Conservation (phyloP, 768 basidiomycete species). For the Botryobasidium botryosum region DNA sequence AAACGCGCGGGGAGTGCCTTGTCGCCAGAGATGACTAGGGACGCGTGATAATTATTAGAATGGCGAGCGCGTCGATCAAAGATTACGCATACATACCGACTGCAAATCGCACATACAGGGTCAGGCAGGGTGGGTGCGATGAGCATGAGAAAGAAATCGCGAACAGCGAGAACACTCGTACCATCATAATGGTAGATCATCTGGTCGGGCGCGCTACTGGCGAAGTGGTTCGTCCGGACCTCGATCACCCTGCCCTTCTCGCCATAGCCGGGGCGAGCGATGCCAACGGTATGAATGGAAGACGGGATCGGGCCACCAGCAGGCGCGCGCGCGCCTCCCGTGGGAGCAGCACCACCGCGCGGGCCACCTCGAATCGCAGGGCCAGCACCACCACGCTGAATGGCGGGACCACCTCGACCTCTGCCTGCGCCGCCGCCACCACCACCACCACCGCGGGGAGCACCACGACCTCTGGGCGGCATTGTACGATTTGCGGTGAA, state of each 20-base stretch:
- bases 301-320: too few species aligned
- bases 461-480: too few species aligned
- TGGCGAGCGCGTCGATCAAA: neutral
- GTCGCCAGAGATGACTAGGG: slow-evolving; percentile 52
- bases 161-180: slow-evolving; percentile 20
- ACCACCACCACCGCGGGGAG: too few species aligned
- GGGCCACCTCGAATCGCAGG: too few species aligned
- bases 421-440: too few species aligned
- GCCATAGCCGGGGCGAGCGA: slow-evolving; percentile 44
- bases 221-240: slow-evolving; percentile 45
- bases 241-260: slow-evolving; percentile 30
- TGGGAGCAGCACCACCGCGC: too few species aligned
- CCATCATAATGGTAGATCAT: slow-evolving; percentile 70
- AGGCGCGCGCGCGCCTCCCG: too few species aligned
- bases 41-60: slow-evolving; percentile 9
- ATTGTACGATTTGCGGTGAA: too few species aligned
- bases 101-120: slow-evolving; percentile 12
- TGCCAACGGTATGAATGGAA: too few species aligned
- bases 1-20: slow-evolving; percentile 47
- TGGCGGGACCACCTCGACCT: too few species aligned
- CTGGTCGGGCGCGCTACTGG: slow-evolving; percentile 37
- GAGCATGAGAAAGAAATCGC: neutral
- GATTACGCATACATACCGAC: slow-evolving; percentile 26
- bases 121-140: neutral
- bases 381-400: too few species aligned